Evolutionary conservation across 441 rosid species (phyloP).

Genomic region (Manihot esculenta): DNA sequence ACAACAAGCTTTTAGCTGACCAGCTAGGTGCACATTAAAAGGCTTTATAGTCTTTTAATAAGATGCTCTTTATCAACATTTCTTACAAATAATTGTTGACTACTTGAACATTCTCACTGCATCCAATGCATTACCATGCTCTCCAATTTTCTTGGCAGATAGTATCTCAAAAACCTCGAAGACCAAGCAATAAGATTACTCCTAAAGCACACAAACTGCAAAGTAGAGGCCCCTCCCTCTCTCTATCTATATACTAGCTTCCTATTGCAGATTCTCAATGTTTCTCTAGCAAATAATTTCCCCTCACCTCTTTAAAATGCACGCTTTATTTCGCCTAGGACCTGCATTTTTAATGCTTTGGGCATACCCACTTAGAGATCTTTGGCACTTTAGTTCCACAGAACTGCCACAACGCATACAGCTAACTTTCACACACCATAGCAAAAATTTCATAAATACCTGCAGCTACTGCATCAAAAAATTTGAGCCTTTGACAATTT

Average conservation of each 20-base stretch:
- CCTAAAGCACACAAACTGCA: neutral
- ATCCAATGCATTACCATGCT: neutral
- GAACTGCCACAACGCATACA: too few species aligned
- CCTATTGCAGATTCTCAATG: neutral
- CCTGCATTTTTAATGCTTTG: neutral
- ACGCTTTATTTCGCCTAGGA: neutral
- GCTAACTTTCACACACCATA: conserved; percentile 12
- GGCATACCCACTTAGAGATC: neutral
- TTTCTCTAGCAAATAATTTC: neutral
- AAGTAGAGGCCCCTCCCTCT: neutral
- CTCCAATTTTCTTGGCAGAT: neutral
- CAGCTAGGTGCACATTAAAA: neutral
- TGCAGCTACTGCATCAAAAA: conserved; percentile 68
- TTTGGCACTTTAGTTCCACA: neutral
- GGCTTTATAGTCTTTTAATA: neutral
- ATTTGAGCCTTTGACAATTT: conserved; percentile 67
- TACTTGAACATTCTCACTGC: neutral
- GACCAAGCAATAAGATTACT: neutral
- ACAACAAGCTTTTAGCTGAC: neutral
- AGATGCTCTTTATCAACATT: neutral
- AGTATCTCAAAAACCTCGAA: neutral
- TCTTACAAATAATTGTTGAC: neutral
- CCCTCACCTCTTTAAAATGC: neutral
- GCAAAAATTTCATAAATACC: conserved; percentile 42
- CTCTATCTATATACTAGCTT: neutral